phyloP scores from a whole-genome alignment of 1,284 basidiomycete species.

The Xerocomus minutiporus region DNA sequence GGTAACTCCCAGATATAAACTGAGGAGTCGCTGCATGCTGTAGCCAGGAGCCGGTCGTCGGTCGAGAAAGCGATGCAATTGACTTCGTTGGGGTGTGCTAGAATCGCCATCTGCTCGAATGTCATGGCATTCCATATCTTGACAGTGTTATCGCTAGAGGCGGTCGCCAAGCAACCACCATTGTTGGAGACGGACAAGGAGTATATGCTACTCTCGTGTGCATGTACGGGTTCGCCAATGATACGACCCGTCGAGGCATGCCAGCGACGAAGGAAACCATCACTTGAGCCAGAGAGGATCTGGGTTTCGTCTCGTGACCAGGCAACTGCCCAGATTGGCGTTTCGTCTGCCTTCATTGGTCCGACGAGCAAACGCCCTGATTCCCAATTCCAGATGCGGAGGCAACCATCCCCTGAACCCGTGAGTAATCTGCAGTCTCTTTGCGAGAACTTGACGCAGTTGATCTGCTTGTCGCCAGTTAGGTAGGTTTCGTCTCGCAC shows the following conservation, averaged over 20 bases:
- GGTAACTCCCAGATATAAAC: constrained; percentile 29
- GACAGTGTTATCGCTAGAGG: constrained; percentile 28
- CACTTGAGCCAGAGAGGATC: constrained; percentile 22
- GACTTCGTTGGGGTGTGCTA: constrained; percentile 23
- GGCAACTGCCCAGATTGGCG: constrained; percentile 27
- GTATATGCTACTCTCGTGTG: constrained; percentile 26
- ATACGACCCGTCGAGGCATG: constrained; percentile 18
- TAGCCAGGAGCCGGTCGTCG: constrained; percentile 28
- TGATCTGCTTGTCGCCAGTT: constrained; percentile 26
- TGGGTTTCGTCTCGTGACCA: constrained; percentile 31
- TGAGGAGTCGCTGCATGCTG: constrained; percentile 22
- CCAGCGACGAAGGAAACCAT: constrained; percentile 28
- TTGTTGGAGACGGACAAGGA: constrained; percentile 28
- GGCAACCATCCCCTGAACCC: constrained; percentile 28
- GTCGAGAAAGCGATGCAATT: constrained; percentile 24
- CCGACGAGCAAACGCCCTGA: constrained; percentile 23
- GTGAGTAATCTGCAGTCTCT: constrained; percentile 25
- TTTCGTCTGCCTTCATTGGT: constrained; percentile 22
- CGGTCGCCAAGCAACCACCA: constrained; percentile 25
- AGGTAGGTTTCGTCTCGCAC: constrained; percentile 23
- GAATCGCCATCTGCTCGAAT: constrained; percentile 22
- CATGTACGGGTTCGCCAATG: constrained; percentile 23
- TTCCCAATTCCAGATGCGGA: constrained; percentile 29
- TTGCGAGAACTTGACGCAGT: constrained; percentile 29
- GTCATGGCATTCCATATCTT: constrained; percentile 32